phyloP scores from a whole-genome alignment of 208 protist genomes.

The Trypanosoma theileri region DNA sequence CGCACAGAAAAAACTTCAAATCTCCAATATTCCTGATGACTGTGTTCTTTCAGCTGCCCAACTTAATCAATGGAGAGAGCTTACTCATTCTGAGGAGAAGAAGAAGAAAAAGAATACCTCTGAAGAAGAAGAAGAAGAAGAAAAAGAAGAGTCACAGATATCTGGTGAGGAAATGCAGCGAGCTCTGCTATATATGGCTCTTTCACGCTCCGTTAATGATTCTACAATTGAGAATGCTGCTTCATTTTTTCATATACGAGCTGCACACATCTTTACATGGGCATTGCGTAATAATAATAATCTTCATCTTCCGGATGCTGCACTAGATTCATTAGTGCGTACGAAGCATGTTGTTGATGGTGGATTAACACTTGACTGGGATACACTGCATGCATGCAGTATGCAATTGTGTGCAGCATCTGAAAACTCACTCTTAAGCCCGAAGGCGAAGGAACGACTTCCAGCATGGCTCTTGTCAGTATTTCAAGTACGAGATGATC shows the following conservation, averaged over 20 bases:
- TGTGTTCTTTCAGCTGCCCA: slow-evolving; percentile 13
- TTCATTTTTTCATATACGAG: slow-evolving; percentile 55
- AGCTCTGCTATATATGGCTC: slow-evolving; percentile 27
- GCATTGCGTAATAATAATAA: slow-evolving; percentile 15
- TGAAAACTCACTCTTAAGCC: slow-evolving; percentile 48
- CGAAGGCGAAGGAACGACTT: slow-evolving; percentile 49
- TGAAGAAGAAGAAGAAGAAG: not conserved
- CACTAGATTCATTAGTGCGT: slow-evolving; percentile 33
- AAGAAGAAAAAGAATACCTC: not conserved
- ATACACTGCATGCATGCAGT: slow-evolving; percentile 38
- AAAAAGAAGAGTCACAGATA: not conserved
- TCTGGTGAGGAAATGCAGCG: slow-evolving; percentile 10
- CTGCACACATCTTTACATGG: slow-evolving; percentile 62
- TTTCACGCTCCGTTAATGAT: slow-evolving; percentile 14
- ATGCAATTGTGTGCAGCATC: slow-evolving; percentile 37
- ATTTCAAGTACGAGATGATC: slow-evolving; percentile 53
- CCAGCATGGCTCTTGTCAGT: slow-evolving; percentile 68
- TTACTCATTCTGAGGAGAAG: slow-evolving; percentile 3
- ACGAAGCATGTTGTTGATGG: slow-evolving; percentile 24
- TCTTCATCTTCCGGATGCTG: slow-evolving; percentile 23
- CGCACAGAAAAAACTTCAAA: slow-evolving; percentile 8
- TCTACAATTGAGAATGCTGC: slow-evolving; percentile 20
- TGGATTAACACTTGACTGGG: slow-evolving; percentile 27
- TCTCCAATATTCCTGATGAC: not conserved
- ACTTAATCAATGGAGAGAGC: slow-evolving; percentile 19